A percentile compares a stretch with the other conserved stretches of the same genome.
Conservation (phyloP, 176 grass and related monocot species). For the Eleusine coracana region DNA sequence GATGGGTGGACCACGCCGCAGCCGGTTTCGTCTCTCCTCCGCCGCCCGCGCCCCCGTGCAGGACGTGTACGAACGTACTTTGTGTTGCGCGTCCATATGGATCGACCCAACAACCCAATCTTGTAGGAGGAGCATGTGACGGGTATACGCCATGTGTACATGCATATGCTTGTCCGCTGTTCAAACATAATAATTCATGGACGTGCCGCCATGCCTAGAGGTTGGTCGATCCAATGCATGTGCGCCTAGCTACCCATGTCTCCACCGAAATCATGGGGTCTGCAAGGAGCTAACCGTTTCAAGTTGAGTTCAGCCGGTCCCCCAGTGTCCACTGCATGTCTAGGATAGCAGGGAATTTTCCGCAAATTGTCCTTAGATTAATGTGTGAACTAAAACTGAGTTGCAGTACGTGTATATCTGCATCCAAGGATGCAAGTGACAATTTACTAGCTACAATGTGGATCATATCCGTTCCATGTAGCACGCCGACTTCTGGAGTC, state of each 20-base stretch:
- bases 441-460: neutral
- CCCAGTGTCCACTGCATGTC: neutral
- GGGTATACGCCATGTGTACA: slow-evolving; percentile 27
- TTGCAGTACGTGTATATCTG: neutral
- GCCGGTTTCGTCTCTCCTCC: slow-evolving; percentile 28
- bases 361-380: neutral
- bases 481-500: no score
- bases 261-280: neutral
- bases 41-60: slow-evolving; percentile 22
- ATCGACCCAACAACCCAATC: neutral
- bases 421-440: neutral
- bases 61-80: slow-evolving; percentile 22
- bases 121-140: neutral
- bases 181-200: slow-evolving; percentile 25
- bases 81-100: neutral
- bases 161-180: neutral
- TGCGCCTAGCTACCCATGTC: slow-evolving; percentile 23
- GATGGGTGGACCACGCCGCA: slow-evolving; percentile 20
- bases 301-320: neutral
- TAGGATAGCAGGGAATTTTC: neutral
- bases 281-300: neutral
- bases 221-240: slow-evolving; percentile 19
- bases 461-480: no score
- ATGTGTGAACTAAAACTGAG: neutral
- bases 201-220: slow-evolving; percentile 33